Conservation (phyloP, 306 rosid genomes). For the Trichosanthes cucumerina region DNA sequence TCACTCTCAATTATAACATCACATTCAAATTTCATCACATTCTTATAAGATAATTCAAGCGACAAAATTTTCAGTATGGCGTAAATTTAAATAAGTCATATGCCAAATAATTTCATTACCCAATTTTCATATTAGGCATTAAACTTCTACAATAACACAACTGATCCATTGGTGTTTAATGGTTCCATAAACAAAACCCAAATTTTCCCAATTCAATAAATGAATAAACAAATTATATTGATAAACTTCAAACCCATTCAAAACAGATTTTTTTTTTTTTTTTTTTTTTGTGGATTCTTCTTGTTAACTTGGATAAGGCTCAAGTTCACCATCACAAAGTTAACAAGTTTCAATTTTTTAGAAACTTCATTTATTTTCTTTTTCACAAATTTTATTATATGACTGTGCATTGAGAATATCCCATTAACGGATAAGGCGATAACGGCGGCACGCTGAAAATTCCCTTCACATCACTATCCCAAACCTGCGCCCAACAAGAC, state of each 20-base stretch:
- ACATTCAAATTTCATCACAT: background rate
- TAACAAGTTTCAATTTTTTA: background rate
- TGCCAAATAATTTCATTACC: background rate
- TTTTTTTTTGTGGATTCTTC: background rate
- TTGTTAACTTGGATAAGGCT: constrained; percentile 6
- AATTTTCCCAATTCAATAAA: background rate
- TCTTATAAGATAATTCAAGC: background rate
- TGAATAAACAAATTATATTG: background rate
- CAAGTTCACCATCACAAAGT: background rate
- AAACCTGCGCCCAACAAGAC: constrained; percentile 36
- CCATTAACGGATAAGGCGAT: constrained; percentile 27
- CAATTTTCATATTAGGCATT: background rate
- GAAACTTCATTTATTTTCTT: background rate
- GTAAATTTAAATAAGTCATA: background rate
- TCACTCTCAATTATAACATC: too few relatives aligned
- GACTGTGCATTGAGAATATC: constrained; percentile 24
- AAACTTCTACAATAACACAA: background rate
- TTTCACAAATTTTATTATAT: constrained; percentile 2
- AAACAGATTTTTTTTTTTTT: background rate
- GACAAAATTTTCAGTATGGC: background rate
- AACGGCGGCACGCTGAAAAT: constrained; percentile 43
- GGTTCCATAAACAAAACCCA: background rate
- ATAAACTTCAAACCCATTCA: background rate
- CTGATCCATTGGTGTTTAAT: background rate
- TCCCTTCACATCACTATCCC: constrained; percentile 36